Percentiles rank a stretch among this genome's conserved stretches.
Evolutionary conservation across 1,284 basidiomycete genomes (phyloP).

Genomic region (Phellinidium pouzarii): DNA sequence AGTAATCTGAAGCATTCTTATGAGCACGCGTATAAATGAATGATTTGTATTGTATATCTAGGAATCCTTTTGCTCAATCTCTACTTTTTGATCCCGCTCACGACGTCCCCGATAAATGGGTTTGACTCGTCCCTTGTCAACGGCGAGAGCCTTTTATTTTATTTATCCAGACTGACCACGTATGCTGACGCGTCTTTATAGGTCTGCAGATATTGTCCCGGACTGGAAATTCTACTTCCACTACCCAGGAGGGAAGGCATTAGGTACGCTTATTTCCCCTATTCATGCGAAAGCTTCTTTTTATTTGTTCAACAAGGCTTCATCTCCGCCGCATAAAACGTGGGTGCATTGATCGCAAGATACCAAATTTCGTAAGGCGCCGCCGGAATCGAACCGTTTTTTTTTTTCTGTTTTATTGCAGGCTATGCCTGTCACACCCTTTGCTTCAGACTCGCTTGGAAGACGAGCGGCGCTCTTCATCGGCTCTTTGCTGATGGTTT

Average conservation of each 20-base stretch:
- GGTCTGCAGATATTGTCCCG: constrained; percentile 59
- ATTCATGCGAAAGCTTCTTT: no score
- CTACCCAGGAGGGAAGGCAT: constrained; percentile 41
- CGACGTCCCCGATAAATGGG: constrained; percentile 56
- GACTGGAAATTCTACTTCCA: constrained; percentile 51
- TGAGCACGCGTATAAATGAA: background rate
- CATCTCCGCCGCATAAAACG: constrained; percentile 55
- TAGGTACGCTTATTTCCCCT: constrained; percentile 34
- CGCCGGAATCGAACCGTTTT: background rate
- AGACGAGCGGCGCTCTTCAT: constrained; percentile 50
- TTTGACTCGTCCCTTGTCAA: constrained; percentile 59
- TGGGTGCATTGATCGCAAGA: constrained; percentile 49
- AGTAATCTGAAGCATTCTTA: background rate
- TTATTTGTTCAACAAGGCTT: constrained; percentile 41
- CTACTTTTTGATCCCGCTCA: constrained; percentile 49
- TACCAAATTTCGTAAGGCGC: background rate
- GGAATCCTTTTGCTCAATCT: constrained; percentile 57
- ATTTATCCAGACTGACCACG: background rate
- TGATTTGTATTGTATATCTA: constrained; percentile 25
- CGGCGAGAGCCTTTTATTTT: constrained; percentile 36
- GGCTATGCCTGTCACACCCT: constrained; percentile 54
- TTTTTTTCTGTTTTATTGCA: constrained; percentile 21
- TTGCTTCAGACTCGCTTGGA: constrained; percentile 49
- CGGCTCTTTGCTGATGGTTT: constrained; percentile 54
- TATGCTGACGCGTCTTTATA: constrained; percentile 21